Base-by-base conservation (phyloP, 1,139 yeast genomes). In the Hansenula sp. region DNA sequence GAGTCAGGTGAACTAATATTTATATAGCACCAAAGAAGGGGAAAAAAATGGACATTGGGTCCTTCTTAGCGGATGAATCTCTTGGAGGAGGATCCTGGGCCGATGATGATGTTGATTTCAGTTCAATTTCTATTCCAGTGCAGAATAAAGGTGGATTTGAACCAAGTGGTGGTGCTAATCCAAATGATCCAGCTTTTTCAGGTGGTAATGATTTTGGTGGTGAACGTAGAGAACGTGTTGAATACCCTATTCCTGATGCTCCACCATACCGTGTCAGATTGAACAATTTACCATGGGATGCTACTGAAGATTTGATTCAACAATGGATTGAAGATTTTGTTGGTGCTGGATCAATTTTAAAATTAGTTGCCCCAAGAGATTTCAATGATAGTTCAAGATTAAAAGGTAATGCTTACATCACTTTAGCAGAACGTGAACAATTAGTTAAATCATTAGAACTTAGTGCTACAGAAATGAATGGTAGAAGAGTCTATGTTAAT, bases 241-340 rank as follows among this genome's bases (percentile, higher is more conserved):
- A 82, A 57, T 84, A 68, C 56, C 96, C 96, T 34, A 73, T 94
- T 47, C 99, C 99, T 37, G 95, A 89, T 56, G 74, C 69, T 41
- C 90, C 97, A 25, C 99, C 99, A 42, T 94, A 67, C 72, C 84
- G 87, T 57, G 97, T 96, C 18, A 79, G 89, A 64, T 74, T 92
- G 53, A 78, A 80, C 59, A 89, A 90, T 65, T 76, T 94, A 60
- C 89, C 96, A 44, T 86, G 88, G 82, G 92, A 85, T 50, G 75
- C 79, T 35, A 66, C 71, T 43, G 96, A 90, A 61, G 79, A 71
- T 29, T 77, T 71, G 34, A 71, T 92, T 46, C 69, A 65, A 41
- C 77, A 77, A 36, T 84, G 86, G 69, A 79, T 90, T 47, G 82
- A 77, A 53, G 77, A 79, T 57, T 66, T 83, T 64, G 76, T 75